Evolutionary conservation across 208 protist genomes (phyloP).

Genomic region (Crithidia thermophila): DNA sequence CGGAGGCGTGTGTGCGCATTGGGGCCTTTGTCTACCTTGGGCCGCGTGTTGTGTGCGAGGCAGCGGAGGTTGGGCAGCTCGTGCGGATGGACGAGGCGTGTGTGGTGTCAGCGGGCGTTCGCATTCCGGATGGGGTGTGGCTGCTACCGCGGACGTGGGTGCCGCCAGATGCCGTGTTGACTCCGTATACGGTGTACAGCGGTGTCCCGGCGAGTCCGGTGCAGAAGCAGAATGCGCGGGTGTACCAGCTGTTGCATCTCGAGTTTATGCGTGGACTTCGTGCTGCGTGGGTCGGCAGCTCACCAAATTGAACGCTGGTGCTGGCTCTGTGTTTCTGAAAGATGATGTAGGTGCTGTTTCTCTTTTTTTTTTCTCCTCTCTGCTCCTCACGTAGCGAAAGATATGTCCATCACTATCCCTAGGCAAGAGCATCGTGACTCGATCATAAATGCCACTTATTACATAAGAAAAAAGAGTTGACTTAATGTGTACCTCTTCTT

Average conservation of each 20-base stretch:
- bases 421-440: too few relatives aligned
- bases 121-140: conserved; percentile 68
- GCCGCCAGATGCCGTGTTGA: conserved; percentile 50
- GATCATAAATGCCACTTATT: too few relatives aligned
- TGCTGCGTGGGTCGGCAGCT: background rate
- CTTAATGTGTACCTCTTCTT: too few relatives aligned
- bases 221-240: conserved; percentile 41
- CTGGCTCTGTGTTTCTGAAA: background rate
- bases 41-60: conserved; percentile 59
- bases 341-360: background rate
- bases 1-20: conserved; percentile 31
- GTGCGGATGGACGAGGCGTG: conserved; percentile 66
- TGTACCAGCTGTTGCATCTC: conserved; percentile 44
- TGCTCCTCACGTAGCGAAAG: background rate
- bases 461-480: too few relatives aligned
- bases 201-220: conserved; percentile 49
- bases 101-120: conserved; percentile 51
- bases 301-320: background rate
- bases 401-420: background rate
- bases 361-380: background rate
- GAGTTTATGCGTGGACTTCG: conserved; percentile 37
- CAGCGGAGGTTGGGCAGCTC: conserved; percentile 46
- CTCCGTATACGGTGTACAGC: conserved; percentile 60
- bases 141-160: conserved; percentile 51
- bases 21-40: conserved; percentile 59